Evolutionary conservation across 495 filamentous ascomycete genomes (phyloP).

Genomic region (Parathielavia appendiculata): DNA sequence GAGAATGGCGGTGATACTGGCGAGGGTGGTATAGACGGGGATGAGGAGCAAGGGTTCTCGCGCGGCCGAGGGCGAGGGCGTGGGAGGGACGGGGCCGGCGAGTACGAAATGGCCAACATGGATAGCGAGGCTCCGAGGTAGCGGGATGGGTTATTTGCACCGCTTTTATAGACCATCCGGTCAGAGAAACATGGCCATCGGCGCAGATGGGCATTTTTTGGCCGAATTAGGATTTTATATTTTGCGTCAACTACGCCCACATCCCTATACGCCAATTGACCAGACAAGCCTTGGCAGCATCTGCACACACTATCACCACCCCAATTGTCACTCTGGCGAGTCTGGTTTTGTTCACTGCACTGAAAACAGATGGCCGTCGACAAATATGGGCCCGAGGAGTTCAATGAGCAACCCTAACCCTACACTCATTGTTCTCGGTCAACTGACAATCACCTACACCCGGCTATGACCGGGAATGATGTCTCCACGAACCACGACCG

Average conservation of each 20-base stretch:
- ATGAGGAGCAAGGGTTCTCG: slow-evolving; percentile 17
- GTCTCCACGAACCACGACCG: not conserved
- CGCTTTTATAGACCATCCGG: not conserved
- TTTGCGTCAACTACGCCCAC: no score
- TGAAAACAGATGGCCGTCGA: no score
- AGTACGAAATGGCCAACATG: slow-evolving; percentile 18
- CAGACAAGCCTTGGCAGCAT: no score
- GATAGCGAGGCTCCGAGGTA: not conserved
- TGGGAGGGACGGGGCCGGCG: slow-evolving; percentile 18
- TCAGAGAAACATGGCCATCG: not conserved
- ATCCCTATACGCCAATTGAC: no score
- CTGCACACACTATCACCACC: no score
- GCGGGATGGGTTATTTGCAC: not conserved
- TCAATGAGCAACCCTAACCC: slow-evolving; percentile 10
- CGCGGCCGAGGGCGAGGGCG: slow-evolving; percentile 12
- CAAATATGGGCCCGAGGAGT: no score
- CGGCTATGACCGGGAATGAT: slow-evolving; percentile 6
- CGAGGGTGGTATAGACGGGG: slow-evolving; percentile 27
- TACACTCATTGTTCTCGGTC: not conserved
- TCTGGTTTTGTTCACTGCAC: no score
- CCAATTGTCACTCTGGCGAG: no score
- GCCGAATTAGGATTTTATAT: no score
- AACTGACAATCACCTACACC: slow-evolving; percentile 1
- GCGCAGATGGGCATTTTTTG: no score
- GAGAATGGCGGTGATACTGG: slow-evolving; percentile 20